Percentiles rank a stretch among this genome's conserved stretches.
Conservation (phyloP, 495 filamentous ascomycete genomes). For the Aspergillus mulundensis region DNA sequence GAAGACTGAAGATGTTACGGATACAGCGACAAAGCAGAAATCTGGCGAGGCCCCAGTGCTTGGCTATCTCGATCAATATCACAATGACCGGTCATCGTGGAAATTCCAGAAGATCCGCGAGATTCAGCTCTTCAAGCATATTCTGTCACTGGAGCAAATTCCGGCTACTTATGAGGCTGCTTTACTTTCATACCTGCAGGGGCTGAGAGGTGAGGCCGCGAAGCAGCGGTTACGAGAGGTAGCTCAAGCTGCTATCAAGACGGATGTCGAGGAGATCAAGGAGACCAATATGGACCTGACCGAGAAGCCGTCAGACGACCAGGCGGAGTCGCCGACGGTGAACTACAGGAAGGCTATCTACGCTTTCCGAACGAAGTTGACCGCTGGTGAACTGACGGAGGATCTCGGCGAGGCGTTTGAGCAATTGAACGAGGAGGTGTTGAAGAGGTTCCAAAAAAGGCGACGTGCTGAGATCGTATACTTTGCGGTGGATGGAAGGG, state of each 20-base stretch:
- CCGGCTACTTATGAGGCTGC: constrained; percentile 59
- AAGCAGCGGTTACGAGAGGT: constrained; percentile 56
- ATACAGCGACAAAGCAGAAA: constrained; percentile 10
- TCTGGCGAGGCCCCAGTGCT: constrained; percentile 56
- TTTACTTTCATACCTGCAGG: constrained; percentile 66
- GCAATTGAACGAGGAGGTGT: constrained; percentile 37
- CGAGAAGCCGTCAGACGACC: background rate
- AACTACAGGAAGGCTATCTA: constrained; percentile 56
- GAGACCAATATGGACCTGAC: constrained; percentile 42
- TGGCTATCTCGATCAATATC: constrained; percentile 67
- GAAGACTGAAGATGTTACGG: background rate
- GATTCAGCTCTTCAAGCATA: constrained; percentile 73
- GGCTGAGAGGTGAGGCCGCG: constrained; percentile 62
- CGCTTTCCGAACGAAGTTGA: constrained; percentile 32
- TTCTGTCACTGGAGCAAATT: constrained; percentile 64
- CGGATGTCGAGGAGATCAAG: constrained; percentile 34
- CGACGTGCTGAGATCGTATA: constrained; percentile 45
- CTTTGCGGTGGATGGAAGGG: constrained; percentile 35
- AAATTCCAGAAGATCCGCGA: constrained; percentile 94
- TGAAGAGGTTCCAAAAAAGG: constrained; percentile 38
- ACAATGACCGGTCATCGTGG: constrained; percentile 63
- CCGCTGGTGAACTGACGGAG: constrained; percentile 26
- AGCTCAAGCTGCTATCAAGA: constrained; percentile 51
- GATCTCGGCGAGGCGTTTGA: constrained; percentile 22
- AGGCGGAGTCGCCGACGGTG: constrained; percentile 23